Conservation (phyloP, 805 yeast species). For the Pachysolen tannophilus region DNA sequence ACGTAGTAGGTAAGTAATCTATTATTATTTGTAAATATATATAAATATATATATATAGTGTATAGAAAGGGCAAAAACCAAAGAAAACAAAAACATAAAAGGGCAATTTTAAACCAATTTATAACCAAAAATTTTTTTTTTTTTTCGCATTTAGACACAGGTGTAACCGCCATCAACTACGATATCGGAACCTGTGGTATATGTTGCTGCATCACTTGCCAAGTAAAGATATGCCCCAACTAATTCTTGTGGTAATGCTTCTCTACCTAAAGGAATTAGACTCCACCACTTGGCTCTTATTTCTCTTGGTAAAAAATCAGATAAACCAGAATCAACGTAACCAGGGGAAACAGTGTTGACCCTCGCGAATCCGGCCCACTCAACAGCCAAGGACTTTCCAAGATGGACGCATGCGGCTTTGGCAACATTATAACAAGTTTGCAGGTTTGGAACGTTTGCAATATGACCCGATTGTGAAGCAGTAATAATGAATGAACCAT, state of each 20-base stretch:
- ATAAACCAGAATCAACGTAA: slow-evolving; percentile 39
- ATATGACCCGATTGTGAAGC: slow-evolving; percentile 51
- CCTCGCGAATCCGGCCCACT: slow-evolving; percentile 43
- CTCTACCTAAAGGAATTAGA: slow-evolving; percentile 37
- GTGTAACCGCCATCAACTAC: slow-evolving; percentile 45
- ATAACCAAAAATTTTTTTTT: not conserved
- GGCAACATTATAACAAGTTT: slow-evolving; percentile 41
- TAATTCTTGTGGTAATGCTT: slow-evolving; percentile 38
- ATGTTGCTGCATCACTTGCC: slow-evolving; percentile 44
- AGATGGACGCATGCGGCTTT: slow-evolving; percentile 42
- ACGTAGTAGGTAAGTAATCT: no score
- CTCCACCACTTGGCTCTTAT: slow-evolving; percentile 22
- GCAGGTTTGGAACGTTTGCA: slow-evolving; percentile 43
- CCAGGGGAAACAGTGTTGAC: slow-evolving; percentile 48
- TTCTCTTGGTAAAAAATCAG: slow-evolving; percentile 18
- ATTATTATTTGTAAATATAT: no score
- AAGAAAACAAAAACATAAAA: not conserved
- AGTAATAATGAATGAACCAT: slow-evolving; percentile 43
- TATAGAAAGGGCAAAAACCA: not conserved
- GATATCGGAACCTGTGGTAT: slow-evolving; percentile 41
- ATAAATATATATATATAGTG: not conserved
- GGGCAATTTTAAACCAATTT: not conserved
- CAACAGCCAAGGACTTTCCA: slow-evolving; percentile 38
- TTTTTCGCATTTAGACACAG: slow-evolving; percentile 16
- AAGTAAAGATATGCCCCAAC: slow-evolving; percentile 46